Base-by-base conservation (phyloP, 2,329 filamentous ascomycete species). In the Cordyceps farinosa region DNA sequence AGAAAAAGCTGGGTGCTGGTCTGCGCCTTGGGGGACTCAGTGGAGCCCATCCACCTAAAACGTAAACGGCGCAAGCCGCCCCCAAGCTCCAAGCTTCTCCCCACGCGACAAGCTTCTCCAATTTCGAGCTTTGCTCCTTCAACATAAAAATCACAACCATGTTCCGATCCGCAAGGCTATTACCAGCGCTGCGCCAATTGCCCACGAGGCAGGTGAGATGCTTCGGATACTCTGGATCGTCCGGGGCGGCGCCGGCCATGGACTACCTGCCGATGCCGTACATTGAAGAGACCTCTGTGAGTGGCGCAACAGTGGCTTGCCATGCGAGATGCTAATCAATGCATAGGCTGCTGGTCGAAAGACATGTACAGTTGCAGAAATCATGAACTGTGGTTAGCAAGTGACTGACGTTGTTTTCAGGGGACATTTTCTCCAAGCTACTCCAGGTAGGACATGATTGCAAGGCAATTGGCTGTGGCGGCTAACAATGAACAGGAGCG, bases 381-480 rank as follows among this genome's bases (percentile, higher is more conserved):
- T 9, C n/a, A 3, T 15, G 10, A 22, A n/a, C 7, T 13, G 1
- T 3, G 17, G 5, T 34, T 45, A 30, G 3, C 15, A 38, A 13
- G 22, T 29, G 27, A 45, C 61, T 63, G 30, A 57, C 42, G 7
- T 29, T 32, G 3, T 42, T n/a, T 5, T 5, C 4, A 90, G 90
- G 90, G 77, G 90, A 93, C 73, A 92, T 93, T 68, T 93, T 93
- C 76, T 92, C 90, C 27, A 88, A 91, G 71, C 80, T 93, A 6
- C 78, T 93, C 22, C 90, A 92, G 79, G 88, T 90, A 78, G 61
- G 75, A 42, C 40, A 27, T 7, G 36, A 15, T 11, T 9, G 29
- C 50, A 15, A 40, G 29, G 6, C 13, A 3, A 45, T 10, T 34
- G 10, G 34, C 27, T 38, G 40, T 36, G 9, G 17, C 51, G 36